These are phyloP conservation scores for Sindora glabra DNA, from an alignment of 306 rosid species.

Conservation along the genomic window DNA sequence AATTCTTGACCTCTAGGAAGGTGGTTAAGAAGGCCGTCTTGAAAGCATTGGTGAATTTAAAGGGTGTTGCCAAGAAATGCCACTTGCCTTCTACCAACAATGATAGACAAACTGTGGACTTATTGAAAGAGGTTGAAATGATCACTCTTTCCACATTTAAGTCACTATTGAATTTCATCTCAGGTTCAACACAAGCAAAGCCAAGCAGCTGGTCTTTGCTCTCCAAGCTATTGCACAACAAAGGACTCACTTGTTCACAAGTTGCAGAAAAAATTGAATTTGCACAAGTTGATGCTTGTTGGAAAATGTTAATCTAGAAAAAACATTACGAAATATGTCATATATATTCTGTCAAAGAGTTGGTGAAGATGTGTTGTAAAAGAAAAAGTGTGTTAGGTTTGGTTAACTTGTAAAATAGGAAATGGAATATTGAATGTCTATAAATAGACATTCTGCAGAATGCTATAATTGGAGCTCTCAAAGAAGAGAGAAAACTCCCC, in stretches of 20 bases:
- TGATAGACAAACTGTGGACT: background rate
- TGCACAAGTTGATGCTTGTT: constrained; percentile 10
- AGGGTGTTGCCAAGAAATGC: background rate
- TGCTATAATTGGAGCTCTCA: too few species aligned
- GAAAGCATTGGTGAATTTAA: constrained; percentile 20
- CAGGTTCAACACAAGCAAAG: constrained; percentile 13
- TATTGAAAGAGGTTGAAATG: constrained; percentile 8
- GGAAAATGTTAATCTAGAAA: too few species aligned
- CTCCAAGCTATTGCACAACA: constrained; percentile 20
- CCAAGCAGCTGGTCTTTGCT: constrained; percentile 14
- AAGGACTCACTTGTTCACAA: background rate
- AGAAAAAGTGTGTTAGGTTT: too few species aligned
- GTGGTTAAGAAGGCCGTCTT: constrained; percentile 11
- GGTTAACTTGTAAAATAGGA: too few species aligned
- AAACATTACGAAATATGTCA: too few species aligned
- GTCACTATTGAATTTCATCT: background rate
- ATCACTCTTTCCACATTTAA: constrained; percentile 10
- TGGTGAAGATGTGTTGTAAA: too few species aligned
- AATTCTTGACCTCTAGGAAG: constrained; percentile 12
- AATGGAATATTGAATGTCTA: too few species aligned
- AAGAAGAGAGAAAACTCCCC: too few species aligned
- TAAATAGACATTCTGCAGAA: too few species aligned
- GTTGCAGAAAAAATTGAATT: constrained; percentile 9
- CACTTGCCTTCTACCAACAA: background rate
- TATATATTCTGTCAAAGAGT: too few species aligned